A percentile compares a stretch with the other conserved stretches of the same genome.
Conservation (phyloP, 2,329 filamentous ascomycete species). For the Albifimbria verrucaria region DNA sequence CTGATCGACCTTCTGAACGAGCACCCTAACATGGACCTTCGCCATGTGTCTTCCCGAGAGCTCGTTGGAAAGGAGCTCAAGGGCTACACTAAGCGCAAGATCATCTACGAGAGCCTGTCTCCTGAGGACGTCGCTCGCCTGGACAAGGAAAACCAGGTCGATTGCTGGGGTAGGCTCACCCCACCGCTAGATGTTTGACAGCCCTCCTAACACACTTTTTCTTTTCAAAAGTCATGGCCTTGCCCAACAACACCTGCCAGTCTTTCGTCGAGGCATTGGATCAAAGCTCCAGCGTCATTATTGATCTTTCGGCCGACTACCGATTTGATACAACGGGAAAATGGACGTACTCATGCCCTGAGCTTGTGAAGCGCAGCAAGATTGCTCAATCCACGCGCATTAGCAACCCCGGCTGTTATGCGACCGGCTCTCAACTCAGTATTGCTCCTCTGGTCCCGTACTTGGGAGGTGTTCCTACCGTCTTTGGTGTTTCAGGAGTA, state of each 20-base stretch:
- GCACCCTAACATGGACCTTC: slow-evolving; percentile 86
- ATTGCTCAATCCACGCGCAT: slow-evolving; percentile 81
- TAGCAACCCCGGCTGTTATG: slow-evolving; percentile 91
- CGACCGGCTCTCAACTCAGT: slow-evolving; percentile 86
- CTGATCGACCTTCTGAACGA: slow-evolving; percentile 82
- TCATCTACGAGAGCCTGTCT: slow-evolving; percentile 87
- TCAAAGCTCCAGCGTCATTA: slow-evolving; percentile 69
- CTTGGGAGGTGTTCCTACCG: slow-evolving; percentile 70
- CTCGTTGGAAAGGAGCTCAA: slow-evolving; percentile 81
- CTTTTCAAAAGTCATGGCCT: slow-evolving; percentile 91
- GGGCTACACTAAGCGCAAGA: slow-evolving; percentile 86
- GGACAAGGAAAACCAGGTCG: slow-evolving; percentile 79
- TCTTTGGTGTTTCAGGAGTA: slow-evolving; percentile 90
- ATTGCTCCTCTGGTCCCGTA: slow-evolving; percentile 78
- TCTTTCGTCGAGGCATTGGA: slow-evolving; percentile 89
- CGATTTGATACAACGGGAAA: slow-evolving; percentile 67
- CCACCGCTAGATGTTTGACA: neutral
- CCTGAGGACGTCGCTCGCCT: slow-evolving; percentile 84
- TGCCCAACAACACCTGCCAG: slow-evolving; percentile 92
- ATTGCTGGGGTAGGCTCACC: too few species aligned
- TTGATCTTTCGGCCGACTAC: slow-evolving; percentile 96
- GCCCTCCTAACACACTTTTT: neutral
- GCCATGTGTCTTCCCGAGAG: slow-evolving; percentile 90
- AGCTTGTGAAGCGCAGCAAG: slow-evolving; percentile 72
- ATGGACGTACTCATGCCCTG: slow-evolving; percentile 85